A percentile compares a stretch with the other conserved stretches of the same genome.
Evolutionary conservation across 2,329 filamentous ascomycete species (phyloP).

Genomic region (Stagonosporopsis chrysanthemi): DNA sequence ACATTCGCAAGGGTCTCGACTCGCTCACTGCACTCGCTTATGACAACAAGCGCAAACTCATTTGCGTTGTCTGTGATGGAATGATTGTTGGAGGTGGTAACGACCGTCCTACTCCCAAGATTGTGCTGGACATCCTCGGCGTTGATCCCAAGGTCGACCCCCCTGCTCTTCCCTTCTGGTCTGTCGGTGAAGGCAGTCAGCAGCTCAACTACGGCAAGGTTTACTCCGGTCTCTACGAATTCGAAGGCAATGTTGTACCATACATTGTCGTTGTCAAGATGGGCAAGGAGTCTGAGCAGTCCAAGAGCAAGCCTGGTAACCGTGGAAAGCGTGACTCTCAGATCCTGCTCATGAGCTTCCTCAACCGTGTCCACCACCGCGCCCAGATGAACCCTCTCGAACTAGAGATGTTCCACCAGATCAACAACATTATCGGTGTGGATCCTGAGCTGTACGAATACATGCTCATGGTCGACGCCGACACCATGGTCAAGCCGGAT

Average conservation of each 20-base stretch:
- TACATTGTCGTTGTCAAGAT: slow-evolving; percentile 97
- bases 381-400: slow-evolving; percentile 94
- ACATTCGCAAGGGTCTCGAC: slow-evolving; percentile 88
- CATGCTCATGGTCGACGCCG: slow-evolving; percentile 95
- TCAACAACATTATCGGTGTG: slow-evolving; percentile 98
- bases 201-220: slow-evolving; percentile 99
- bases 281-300: slow-evolving; percentile 93
- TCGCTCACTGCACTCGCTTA: slow-evolving; percentile 94
- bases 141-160: slow-evolving; percentile 97
- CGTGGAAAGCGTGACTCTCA: slow-evolving; percentile 98
- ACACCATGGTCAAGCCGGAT: slow-evolving; percentile 92
- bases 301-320: slow-evolving; percentile 92
- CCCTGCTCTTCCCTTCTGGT: slow-evolving; percentile 91
- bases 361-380: slow-evolving; percentile 96
- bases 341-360: slow-evolving; percentile 93
- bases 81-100: slow-evolving; percentile 97
- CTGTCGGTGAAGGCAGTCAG: slow-evolving; percentile 84
- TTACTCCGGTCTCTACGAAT: slow-evolving; percentile 97
- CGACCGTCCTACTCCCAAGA: slow-evolving; percentile 95
- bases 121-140: slow-evolving; percentile 94
- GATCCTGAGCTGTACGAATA: slow-evolving; percentile 98
- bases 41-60: slow-evolving; percentile 97
- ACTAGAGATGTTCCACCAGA: slow-evolving; percentile 97
- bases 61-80: slow-evolving; percentile 95
- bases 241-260: slow-evolving; percentile 94